These are phyloP conservation scores for Davidsoniella australis DNA, from an alignment of 2,329 filamentous ascomycete genomes.

Conservation along the genomic window DNA sequence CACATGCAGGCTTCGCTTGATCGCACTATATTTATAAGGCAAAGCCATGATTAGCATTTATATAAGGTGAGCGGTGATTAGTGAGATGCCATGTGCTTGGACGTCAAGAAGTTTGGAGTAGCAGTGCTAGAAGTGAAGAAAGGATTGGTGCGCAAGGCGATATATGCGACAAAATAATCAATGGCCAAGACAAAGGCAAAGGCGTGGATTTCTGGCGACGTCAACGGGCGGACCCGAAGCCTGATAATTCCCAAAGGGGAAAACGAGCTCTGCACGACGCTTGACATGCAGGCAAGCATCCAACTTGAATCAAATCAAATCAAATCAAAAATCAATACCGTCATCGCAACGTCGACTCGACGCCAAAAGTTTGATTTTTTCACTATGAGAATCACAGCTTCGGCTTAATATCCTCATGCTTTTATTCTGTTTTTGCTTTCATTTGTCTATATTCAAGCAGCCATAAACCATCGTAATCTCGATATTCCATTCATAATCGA, in stretches of 20 bases:
- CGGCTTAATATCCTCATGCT: not conserved
- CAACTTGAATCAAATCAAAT: too few species aligned
- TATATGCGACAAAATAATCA: not conserved
- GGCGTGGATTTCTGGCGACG: not conserved
- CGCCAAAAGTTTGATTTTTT: too few species aligned
- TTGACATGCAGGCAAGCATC: too few species aligned
- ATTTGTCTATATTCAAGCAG: not conserved
- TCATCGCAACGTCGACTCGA: too few species aligned
- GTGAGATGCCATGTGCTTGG: not conserved
- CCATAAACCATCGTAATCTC: not conserved
- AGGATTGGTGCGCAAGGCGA: not conserved
- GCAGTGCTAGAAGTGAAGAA: not conserved
- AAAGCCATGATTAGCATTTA: too few species aligned
- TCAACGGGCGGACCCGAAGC: constrained; percentile 1
- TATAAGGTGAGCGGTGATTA: not conserved
- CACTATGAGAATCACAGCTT: not conserved
- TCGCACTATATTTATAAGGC: constrained; percentile 13
- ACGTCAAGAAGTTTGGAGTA: not conserved
- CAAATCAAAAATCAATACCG: too few species aligned
- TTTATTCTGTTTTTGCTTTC: not conserved
- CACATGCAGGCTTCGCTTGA: constrained; percentile 15
- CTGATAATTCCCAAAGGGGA: not conserved
- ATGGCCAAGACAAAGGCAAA: not conserved
- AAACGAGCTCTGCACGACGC: not conserved
- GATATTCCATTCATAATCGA: not conserved